Evolutionary conservation across 352 stramenopile species (phyloP).

Genomic region (Globisporangium parvum): DNA sequence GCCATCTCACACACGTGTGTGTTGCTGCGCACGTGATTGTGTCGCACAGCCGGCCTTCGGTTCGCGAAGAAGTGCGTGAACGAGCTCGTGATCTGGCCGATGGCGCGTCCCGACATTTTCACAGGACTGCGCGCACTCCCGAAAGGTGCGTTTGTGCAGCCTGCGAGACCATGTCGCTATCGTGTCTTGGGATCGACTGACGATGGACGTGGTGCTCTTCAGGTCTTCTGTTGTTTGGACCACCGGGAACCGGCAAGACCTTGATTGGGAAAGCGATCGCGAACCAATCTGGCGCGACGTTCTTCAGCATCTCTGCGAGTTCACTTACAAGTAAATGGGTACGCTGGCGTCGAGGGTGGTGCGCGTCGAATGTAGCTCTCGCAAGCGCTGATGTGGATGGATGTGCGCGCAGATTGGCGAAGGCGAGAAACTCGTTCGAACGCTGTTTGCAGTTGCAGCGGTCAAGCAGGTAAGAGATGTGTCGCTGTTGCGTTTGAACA

Average conservation of each 20-base stretch:
- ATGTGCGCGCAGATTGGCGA: slow-evolving; percentile 89
- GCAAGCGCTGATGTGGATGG: neutral
- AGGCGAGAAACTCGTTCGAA: slow-evolving; percentile 97
- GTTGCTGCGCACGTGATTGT: slow-evolving; percentile 1
- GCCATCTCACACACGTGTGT: neutral
- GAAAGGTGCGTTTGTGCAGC: slow-evolving; percentile 42
- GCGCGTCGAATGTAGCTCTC: neutral
- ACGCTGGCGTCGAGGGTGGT: neutral
- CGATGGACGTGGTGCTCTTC: neutral
- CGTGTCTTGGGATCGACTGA: neutral
- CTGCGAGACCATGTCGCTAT: neutral
- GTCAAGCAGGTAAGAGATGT: slow-evolving; percentile 67
- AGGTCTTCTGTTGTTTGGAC: slow-evolving; percentile 94
- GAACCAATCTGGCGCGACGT: slow-evolving; percentile 95
- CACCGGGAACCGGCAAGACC: slow-evolving; percentile 96
- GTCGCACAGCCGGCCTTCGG: slow-evolving; percentile 84
- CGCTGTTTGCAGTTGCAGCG: slow-evolving; percentile 94
- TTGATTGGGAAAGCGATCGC: slow-evolving; percentile 99
- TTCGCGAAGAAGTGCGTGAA: slow-evolving; percentile 97
- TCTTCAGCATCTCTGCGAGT: slow-evolving; percentile 99
- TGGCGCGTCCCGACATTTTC: slow-evolving; percentile 97
- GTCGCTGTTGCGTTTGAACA: too few relatives aligned
- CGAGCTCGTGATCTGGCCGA: slow-evolving; percentile 98
- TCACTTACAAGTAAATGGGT: slow-evolving; percentile 99
- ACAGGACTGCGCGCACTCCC: slow-evolving; percentile 91